Conservation (phyloP, 495 filamentous ascomycete genomes). For the Hypoxylon fragiforme region DNA sequence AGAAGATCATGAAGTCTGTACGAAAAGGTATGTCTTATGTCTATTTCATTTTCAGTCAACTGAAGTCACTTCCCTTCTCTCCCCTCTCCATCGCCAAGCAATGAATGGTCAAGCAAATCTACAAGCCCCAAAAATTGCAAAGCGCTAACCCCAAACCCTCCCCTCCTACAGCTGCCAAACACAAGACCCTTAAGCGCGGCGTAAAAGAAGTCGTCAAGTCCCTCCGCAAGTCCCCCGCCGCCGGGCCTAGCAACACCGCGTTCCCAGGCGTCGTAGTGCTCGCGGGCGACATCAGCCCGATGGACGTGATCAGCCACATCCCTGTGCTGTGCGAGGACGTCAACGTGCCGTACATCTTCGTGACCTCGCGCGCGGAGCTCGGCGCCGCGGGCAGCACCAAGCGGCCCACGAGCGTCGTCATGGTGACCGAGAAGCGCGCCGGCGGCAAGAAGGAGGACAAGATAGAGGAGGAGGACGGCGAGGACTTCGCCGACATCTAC, state of each 20-base stretch:
- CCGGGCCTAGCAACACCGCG: conserved; percentile 52
- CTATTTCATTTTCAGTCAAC: no score
- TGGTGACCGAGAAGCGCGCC: conserved; percentile 66
- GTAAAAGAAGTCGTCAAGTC: conserved; percentile 98
- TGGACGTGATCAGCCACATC: conserved; percentile 97
- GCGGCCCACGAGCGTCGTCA: conserved; percentile 91
- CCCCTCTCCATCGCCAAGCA: background rate
- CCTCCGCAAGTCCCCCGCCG: conserved; percentile 81
- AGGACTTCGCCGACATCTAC: conserved; percentile 71
- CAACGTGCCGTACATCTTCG: conserved; percentile 90
- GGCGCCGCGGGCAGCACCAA: conserved; percentile 91
- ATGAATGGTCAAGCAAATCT: no score
- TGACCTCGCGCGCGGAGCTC: conserved; percentile 83
- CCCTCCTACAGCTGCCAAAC: conserved; percentile 71
- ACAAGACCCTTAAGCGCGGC: conserved; percentile 91
- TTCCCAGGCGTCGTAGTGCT: conserved; percentile 82
- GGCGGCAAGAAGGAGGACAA: conserved; percentile 49
- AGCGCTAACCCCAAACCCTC: conserved; percentile 29
- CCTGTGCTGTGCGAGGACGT: conserved; percentile 98
- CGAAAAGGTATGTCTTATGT: conserved; percentile 92
- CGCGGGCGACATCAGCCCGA: conserved; percentile 93
- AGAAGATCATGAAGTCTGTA: conserved; percentile 91
- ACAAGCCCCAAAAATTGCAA: background rate
- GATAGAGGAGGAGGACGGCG: conserved; percentile 51
- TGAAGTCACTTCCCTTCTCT: background rate